Percentiles rank a stretch among this genome's conserved stretches.
phyloP scores from a whole-genome alignment of 2,329 filamentous ascomycete species.

The Stemphylium beticola region DNA sequence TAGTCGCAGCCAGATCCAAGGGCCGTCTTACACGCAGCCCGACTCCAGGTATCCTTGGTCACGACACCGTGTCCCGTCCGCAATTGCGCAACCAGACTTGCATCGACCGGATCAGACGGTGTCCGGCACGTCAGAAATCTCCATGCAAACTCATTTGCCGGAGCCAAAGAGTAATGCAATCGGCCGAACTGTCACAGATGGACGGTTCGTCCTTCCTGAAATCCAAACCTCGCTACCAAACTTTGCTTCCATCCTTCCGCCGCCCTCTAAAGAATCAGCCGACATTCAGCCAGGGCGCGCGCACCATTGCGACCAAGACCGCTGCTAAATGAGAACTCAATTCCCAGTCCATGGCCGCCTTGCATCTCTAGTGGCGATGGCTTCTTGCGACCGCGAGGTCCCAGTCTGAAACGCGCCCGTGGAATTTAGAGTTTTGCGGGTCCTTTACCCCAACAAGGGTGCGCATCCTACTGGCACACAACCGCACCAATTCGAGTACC shows the following conservation, averaged over 20 bases:
- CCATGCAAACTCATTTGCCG: conserved; percentile 4
- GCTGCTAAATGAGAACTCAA: conserved; percentile 5
- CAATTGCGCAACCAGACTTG: conserved; percentile 32
- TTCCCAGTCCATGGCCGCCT: not conserved
- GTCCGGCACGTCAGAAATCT: conserved; percentile 6
- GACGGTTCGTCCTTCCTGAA: not conserved
- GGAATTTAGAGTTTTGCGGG: conserved; percentile 33
- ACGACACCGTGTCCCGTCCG: conserved; percentile 19
- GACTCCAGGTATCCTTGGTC: conserved; percentile 3
- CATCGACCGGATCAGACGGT: conserved; percentile 9
- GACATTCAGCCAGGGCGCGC: conserved; percentile 1
- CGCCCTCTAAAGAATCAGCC: not conserved
- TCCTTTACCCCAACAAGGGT: conserved; percentile 9
- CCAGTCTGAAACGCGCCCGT: conserved; percentile 28
- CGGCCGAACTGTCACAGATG: conserved; percentile 11
- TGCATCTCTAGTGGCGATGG: conserved; percentile 1
- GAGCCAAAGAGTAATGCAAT: conserved; percentile 4
- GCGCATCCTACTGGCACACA: conserved; percentile 2
- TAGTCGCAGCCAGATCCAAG: conserved; percentile 12
- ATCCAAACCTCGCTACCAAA: conserved; percentile 3
- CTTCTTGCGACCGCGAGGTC: conserved; percentile 6
- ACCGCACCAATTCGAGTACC: conserved; percentile 6
- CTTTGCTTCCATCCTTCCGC: not conserved
- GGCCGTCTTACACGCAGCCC: conserved; percentile 3
- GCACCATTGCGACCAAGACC: not conserved